Evolutionary conservation across 805 yeast species (phyloP), one percentile per base, ranked within the genome.

Genomic region (Candida silvatica): DNA sequence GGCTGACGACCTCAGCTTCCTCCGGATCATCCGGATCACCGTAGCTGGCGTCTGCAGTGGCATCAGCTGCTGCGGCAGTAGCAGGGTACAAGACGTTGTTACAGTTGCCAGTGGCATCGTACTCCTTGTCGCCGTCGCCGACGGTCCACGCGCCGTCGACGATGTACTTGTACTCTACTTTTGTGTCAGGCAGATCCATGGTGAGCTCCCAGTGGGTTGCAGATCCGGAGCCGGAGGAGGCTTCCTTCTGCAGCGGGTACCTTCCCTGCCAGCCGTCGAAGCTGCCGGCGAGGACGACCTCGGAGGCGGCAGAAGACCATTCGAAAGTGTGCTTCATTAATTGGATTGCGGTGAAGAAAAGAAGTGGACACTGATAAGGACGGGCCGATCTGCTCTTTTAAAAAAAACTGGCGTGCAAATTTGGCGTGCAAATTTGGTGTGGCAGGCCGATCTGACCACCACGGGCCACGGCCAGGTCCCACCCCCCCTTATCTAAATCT

Each of bases 241-340:
- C 11, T 5, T 27, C 27, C 14, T 30, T 20, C 7, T 7, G 7
- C 27, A 36, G 19, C 12, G 17, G 24, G 31, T 31, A 26, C 15
- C 16, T 31, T 14, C 17, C 19, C 3, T 17, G 38, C 82, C 82
- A 76, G 45, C 69, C 61, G 45, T 72, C 79, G 48, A 71, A 71
- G 20, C 70, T 61, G n/a, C 81, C 81, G 26, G 80, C 71, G 31
- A 76, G 74, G 41, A 66, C 69, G 29, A 75, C 80, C n/a, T 59
- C 50, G 3, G 40, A 40, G 5, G 52, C 57, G 30, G 42, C 29
- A 5, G 45, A 41, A 38, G 31, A 46, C 54, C 54, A 48, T 34
- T 49, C 49, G 39, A 49, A 48, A 6, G 50, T 46, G 16, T 34
- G 33, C 15, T 22, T 34, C 29, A 28, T 26, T 8, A 9, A 15